phyloP scores from a whole-genome alignment of 331 rosid genomes.

The Stylosanthes scabra region DNA sequence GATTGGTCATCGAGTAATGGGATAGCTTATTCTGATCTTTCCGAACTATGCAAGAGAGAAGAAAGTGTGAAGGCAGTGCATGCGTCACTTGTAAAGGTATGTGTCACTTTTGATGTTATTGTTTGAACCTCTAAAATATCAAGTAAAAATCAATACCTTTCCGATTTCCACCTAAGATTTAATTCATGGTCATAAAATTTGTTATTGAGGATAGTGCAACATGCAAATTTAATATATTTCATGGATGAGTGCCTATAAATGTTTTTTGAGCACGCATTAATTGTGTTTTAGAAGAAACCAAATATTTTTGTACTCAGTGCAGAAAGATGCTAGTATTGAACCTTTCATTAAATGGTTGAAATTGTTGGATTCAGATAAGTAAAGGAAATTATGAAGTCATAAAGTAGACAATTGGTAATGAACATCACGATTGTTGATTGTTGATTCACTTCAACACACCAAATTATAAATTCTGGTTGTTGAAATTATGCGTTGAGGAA shows the following conservation, averaged over 20 bases:
- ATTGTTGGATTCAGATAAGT: not conserved
- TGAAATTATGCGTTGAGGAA: too few species aligned
- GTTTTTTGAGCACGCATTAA: not conserved
- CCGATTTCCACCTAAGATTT: not conserved
- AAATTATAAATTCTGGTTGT: too few species aligned
- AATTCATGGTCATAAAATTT: slow-evolving; percentile 1
- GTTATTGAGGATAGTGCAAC: not conserved
- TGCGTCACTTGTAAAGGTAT: slow-evolving; percentile 79
- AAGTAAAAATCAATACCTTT: too few species aligned
- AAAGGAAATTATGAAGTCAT: too few species aligned
- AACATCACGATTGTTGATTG: too few species aligned
- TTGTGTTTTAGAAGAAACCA: not conserved
- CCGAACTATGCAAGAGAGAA: slow-evolving; percentile 69
- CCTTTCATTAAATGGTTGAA: not conserved
- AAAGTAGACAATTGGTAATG: too few species aligned
- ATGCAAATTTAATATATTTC: not conserved
- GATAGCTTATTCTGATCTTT: slow-evolving; percentile 55
- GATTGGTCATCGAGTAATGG: slow-evolving; percentile 86
- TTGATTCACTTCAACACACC: too few species aligned
- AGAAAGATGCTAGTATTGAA: not conserved
- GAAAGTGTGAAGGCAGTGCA: slow-evolving; percentile 73
- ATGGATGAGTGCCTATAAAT: too few species aligned
- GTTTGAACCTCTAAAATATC: too few species aligned
- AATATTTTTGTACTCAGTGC: not conserved
- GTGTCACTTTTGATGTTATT: not conserved